Evolutionary conservation across 768 basidiomycete species (phyloP), one percentile per base, ranked within the genome.

Genomic region (Psilocybe subaeruginosa): DNA sequence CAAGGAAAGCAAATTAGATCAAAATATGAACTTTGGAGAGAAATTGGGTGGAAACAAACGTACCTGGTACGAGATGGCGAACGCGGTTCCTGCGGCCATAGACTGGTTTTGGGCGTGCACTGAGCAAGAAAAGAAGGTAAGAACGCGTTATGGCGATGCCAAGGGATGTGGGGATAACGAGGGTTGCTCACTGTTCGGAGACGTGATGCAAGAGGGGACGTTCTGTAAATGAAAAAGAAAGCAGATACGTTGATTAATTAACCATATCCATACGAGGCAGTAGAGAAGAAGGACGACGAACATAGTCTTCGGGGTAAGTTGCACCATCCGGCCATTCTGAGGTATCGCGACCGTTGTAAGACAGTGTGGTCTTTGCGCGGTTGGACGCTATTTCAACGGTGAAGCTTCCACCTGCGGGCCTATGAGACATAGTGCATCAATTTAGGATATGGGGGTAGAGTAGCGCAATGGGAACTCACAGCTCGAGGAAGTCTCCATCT

Each of bases 21-120:
- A 47, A 57, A 55, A 54, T 49, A 31, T 14, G 27, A 14, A 19
- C 14, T 17, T 3, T 8, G 14, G 41, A 7, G 33, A n/a, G 23
- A 16, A 8, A 11, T 19, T 14, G 7, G 51, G 9, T 19, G 43
- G 60, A 70, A 27, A 29, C 7, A 7, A 19, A 23, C 49, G 3
- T 11, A 82, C 83, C 53, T 77, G 67, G 64, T 85, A 85, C 16
- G 83, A 77, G 58, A 85, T 85, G 14, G 83, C 83, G 60, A 85
- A 84, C 5, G 80, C 83, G 37, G 83, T 82, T 1, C 84, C 84
- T 49, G 84, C 82, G 47, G 83, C 82, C 72, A 73, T 80, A 6
- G 78, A 72, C 57, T 80, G 70, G 63, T 84, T 83, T 62, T 83
- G 81, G 3, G 83, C 76, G 66, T 85, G 84, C 69, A 85, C 84